Base-by-base conservation (phyloP, 1,284 basidiomycete species). In the Ganoderma resinaceum region DNA sequence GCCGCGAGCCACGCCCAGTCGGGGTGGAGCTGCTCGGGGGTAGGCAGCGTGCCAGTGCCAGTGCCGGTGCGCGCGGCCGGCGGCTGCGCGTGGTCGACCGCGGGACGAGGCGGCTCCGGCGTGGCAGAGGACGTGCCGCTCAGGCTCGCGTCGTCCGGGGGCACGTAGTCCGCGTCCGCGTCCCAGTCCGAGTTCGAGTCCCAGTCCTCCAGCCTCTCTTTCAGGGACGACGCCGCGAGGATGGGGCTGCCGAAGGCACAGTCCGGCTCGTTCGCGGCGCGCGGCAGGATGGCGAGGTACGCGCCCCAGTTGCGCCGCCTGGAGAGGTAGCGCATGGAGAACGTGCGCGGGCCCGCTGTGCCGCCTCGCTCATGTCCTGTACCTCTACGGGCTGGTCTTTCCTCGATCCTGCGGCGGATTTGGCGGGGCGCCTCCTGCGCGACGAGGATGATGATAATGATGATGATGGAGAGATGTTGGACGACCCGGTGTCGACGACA, bases 241-340 rank as follows among this genome's bases (percentile, higher is more conserved):
- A 38, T 6, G 12, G n/a, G 20, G 62, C 35, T 4, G 63, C 26
- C 31, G 2, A 38, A 12, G 20, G 33, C 8, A 65, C 18, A 16
- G 60, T 64, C 7, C 61, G 63, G 46, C 35, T 31, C 37, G 38
- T 11, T 46, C 16, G 16, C 16, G 16, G 26, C 12, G 31, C 14
- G 16, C 37, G 33, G 69, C 59, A 66, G 26, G 31, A 63, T 42
- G 2, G 76, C 76, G 2, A 84, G 78, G 72, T 80, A 87, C 0
- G 86, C 87, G 0, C 87, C 86, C 80, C 82, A 87, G n/a, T 78
- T 72, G 23, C 85, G 78, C 40, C 82, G 78, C 1, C 75, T 74
- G 18, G 76, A 77, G 23, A 86, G 78, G 65, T 86, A 88, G 23
- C 78, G 76, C 75, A 87, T 82, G 65, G 85, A 80, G 70, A 87